Evolutionary conservation across 495 filamentous ascomycete genomes (phyloP).

Genomic region (Terfezia claveryi): DNA sequence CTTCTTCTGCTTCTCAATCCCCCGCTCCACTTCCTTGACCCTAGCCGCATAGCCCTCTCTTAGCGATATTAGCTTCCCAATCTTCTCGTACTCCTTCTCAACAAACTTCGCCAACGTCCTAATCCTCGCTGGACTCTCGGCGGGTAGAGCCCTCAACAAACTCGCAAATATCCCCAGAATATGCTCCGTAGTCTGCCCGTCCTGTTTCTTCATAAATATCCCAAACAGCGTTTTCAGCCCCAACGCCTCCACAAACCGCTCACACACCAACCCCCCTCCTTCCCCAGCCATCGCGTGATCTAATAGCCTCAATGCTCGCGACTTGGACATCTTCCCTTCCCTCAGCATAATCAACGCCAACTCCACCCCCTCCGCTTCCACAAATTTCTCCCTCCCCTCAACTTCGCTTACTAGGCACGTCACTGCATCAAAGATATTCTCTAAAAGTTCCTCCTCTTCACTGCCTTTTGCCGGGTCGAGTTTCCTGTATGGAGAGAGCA

Average conservation of each 20-base stretch:
- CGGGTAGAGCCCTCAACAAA: slow-evolving; percentile 57
- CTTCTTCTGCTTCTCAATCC: slow-evolving; percentile 35
- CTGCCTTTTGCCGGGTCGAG: slow-evolving; percentile 68
- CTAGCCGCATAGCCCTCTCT: slow-evolving; percentile 48
- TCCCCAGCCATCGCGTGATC: slow-evolving; percentile 58
- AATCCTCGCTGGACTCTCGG: slow-evolving; percentile 57
- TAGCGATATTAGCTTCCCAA: slow-evolving; percentile 42
- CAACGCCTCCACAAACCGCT: slow-evolving; percentile 55
- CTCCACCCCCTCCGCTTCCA: slow-evolving; percentile 82
- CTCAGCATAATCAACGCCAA: slow-evolving; percentile 74
- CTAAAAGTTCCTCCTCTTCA: slow-evolving; percentile 82
- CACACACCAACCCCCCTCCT: slow-evolving; percentile 35
- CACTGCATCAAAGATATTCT: slow-evolving; percentile 72
- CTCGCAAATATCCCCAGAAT: slow-evolving; percentile 74
- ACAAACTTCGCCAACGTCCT: slow-evolving; percentile 83
- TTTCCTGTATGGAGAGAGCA: slow-evolving; percentile 73
- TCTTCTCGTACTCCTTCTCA: slow-evolving; percentile 81
- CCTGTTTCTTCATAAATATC: slow-evolving; percentile 77
- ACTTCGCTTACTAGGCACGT: slow-evolving; percentile 57
- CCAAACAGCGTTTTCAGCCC: slow-evolving; percentile 70
- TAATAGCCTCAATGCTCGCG: slow-evolving; percentile 51
- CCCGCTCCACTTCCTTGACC: slow-evolving; percentile 40
- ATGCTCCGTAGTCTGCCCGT: slow-evolving; percentile 52
- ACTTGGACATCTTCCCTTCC: slow-evolving; percentile 60
- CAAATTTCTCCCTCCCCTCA: slow-evolving; percentile 56